These are phyloP conservation scores for Adansonia gregorii DNA, from an alignment of 441 rosid species.

Conservation along the genomic window DNA sequence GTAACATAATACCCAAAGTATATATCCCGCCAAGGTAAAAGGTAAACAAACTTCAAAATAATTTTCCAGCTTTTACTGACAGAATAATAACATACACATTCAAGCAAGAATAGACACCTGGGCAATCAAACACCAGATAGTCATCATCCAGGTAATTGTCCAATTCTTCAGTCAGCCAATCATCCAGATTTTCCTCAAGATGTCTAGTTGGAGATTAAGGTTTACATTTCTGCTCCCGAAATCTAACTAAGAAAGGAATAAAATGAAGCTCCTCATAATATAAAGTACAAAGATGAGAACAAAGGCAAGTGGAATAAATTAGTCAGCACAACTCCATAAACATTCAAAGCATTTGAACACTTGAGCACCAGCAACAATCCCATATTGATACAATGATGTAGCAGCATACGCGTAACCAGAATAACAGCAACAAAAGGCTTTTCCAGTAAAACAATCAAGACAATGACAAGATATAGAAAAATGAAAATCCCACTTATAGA, in stretches of 20 bases:
- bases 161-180: conserved; percentile 84
- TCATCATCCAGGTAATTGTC: conserved; percentile 79
- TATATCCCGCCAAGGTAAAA: neutral
- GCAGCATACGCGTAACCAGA: neutral
- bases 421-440: neutral
- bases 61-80: conserved; percentile 1
- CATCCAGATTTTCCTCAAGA: conserved; percentile 80
- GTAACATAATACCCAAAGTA: neutral
- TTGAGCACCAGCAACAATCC: neutral
- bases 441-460: neutral
- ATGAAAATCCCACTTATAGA: conserved; percentile 19
- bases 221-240: neutral
- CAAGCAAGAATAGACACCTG: conserved; percentile 51
- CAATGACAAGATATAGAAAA: neutral
- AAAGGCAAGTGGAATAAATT: neutral
- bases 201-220: conserved; percentile 61
- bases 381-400: neutral
- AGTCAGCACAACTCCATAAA: neutral
- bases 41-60: neutral
- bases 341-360: neutral
- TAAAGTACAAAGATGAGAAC: neutral
- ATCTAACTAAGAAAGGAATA: neutral
- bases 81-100: neutral
- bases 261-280: neutral
- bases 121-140: conserved; percentile 75